Conservation (phyloP, 2,329 filamentous ascomycete genomes). For the Fusarium veterinarium region DNA sequence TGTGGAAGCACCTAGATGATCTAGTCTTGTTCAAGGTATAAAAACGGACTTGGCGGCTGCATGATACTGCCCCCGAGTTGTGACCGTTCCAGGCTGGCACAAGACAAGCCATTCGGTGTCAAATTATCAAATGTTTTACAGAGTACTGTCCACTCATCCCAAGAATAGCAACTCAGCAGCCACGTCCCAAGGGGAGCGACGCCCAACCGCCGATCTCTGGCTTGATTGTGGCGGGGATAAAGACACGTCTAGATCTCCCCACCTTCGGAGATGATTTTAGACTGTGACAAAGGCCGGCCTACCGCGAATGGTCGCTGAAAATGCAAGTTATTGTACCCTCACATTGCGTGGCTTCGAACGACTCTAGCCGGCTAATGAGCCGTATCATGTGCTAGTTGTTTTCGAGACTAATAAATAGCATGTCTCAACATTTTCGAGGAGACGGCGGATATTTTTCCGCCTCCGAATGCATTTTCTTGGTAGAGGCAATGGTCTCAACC, state of each 20-base stretch:
- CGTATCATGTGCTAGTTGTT: conserved; percentile 12
- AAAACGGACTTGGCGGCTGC: not conserved
- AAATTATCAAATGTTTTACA: conserved; percentile 5
- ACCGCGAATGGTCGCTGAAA: conserved; percentile 1
- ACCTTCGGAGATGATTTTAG: conserved; percentile 14
- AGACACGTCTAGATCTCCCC: conserved; percentile 20
- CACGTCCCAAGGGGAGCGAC: conserved; percentile 11
- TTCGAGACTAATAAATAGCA: not conserved
- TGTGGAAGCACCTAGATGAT: not conserved
- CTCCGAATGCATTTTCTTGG: conserved; percentile 12
- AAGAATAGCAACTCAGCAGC: conserved; percentile 34
- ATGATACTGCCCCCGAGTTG: not conserved
- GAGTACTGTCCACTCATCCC: conserved; percentile 9
- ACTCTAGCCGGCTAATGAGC: conserved; percentile 9
- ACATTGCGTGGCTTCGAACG: conserved; percentile 19
- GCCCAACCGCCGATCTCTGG: conserved; percentile 30
- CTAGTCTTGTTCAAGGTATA: conserved; percentile 1
- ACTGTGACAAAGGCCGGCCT: conserved; percentile 4
- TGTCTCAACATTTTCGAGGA: conserved; percentile 17
- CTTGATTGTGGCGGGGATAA: conserved; percentile 23
- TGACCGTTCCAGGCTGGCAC: conserved; percentile 16
- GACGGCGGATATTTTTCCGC: conserved; percentile 8
- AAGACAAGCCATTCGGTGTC: not conserved
- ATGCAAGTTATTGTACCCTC: conserved; percentile 5
- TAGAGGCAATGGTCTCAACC: conserved; percentile 25